Conservation (phyloP, 306 rosid species). For the Gastrolobium bilobum region DNA sequence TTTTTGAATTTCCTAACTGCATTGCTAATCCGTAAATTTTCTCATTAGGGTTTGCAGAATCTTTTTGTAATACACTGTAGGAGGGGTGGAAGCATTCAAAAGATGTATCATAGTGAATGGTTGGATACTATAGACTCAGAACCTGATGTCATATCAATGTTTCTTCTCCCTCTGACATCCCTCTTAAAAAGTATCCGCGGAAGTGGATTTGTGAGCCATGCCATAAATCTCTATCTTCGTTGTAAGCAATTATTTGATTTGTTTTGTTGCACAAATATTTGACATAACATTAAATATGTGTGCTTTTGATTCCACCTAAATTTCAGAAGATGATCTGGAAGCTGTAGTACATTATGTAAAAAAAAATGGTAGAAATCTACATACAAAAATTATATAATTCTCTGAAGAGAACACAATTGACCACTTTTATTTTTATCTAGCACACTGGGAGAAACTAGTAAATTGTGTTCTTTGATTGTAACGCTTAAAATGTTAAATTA, state of each 20-base stretch:
- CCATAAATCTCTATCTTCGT: constrained; percentile 87
- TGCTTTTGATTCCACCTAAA: constrained; percentile 17
- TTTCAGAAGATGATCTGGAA: constrained; percentile 13
- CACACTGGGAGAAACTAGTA: constrained; percentile 2
- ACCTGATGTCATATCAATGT: constrained; percentile 84
- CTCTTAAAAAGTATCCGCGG: constrained; percentile 76
- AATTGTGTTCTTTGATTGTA: not conserved
- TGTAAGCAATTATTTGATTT: constrained; percentile 54
- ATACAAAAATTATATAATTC: not conserved
- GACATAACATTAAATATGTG: not conserved
- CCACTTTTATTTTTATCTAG: not conserved
- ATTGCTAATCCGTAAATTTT: constrained; percentile 24
- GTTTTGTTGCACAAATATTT: constrained; percentile 30
- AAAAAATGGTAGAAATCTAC: not conserved
- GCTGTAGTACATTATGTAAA: constrained; percentile 3
- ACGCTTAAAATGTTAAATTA: constrained; percentile 1
- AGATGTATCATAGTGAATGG: constrained; percentile 77
- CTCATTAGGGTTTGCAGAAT: constrained; percentile 62
- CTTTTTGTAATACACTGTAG: constrained; percentile 63
- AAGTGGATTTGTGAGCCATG: constrained; percentile 87
- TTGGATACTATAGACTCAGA: constrained; percentile 74
- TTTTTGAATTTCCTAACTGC: constrained; percentile 1
- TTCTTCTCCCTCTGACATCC: constrained; percentile 81
- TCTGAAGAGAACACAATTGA: constrained; percentile 16
- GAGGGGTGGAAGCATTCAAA: constrained; percentile 76